These are phyloP conservation scores for Alectoria sarmentosa DNA, from an alignment of 495 filamentous ascomycete species.

Conservation along the genomic window DNA sequence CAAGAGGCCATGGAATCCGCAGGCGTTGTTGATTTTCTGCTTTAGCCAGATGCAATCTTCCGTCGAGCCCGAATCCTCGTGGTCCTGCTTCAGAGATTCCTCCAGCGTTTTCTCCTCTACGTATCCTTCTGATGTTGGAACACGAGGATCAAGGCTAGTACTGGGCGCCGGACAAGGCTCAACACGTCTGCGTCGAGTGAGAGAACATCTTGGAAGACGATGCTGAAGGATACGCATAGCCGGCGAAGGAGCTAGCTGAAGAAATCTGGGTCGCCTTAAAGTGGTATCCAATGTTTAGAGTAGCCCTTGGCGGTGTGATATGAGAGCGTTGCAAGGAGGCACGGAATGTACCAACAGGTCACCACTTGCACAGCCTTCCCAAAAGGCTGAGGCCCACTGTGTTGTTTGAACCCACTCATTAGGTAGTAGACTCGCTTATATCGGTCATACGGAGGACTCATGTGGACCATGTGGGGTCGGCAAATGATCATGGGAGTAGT, in stretches of 20 bases:
- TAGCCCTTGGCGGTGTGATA: neutral
- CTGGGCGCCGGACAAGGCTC: constrained; percentile 24
- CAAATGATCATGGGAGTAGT: no score
- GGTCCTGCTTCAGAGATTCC: neutral
- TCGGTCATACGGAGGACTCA: no score
- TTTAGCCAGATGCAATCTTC: constrained; percentile 30
- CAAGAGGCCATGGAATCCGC: constrained; percentile 31
- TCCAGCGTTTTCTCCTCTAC: constrained; percentile 21
- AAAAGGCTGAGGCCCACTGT: no score
- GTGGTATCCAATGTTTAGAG: constrained; percentile 3
- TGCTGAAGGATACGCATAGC: constrained; percentile 24
- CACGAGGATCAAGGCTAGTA: constrained; percentile 25
- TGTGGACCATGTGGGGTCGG: no score
- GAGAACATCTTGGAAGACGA: constrained; percentile 31
- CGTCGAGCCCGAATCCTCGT: constrained; percentile 1
- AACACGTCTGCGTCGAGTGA: constrained; percentile 29
- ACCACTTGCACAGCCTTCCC: no score
- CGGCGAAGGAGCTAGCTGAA: constrained; percentile 34
- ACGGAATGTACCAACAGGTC: no score
- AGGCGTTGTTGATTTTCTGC: constrained; percentile 35
- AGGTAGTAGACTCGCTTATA: no score
- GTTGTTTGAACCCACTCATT: no score
- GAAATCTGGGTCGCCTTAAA: constrained; percentile 18
- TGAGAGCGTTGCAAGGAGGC: no score
- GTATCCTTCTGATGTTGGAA: constrained; percentile 20